phyloP scores from a whole-genome alignment of 805 yeast species.

The Huiozyma naganishii region DNA sequence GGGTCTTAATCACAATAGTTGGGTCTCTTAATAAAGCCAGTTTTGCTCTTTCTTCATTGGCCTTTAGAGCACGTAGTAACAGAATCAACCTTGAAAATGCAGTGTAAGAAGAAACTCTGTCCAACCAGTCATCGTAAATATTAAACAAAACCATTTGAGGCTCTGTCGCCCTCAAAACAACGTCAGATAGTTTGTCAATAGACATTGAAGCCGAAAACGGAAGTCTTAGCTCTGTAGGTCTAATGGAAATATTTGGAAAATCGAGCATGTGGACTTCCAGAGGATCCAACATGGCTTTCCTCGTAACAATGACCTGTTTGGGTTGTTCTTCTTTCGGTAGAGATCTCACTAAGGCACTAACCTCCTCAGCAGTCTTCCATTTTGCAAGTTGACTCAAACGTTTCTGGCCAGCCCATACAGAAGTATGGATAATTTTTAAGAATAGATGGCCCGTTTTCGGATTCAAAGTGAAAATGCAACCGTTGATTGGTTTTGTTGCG shows the following conservation, averaged over 20 bases:
- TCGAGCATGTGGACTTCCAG: conserved; percentile 94
- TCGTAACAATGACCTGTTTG: conserved; percentile 76
- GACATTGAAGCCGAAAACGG: conserved; percentile 85
- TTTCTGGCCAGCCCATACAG: conserved; percentile 96
- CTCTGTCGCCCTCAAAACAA: conserved; percentile 78
- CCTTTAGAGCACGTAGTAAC: conserved; percentile 70
- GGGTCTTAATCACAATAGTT: conserved; percentile 54
- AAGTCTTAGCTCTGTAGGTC: conserved; percentile 79
- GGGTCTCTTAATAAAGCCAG: conserved; percentile 67
- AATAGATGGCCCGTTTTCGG: conserved; percentile 88
- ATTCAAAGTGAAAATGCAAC: conserved; percentile 80
- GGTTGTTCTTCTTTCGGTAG: conserved; percentile 93
- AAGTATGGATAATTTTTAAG: conserved; percentile 80
- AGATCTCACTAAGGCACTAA: conserved; percentile 80
- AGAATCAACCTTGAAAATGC: conserved; percentile 85
- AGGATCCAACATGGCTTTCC: conserved; percentile 90
- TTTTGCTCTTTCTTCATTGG: conserved; percentile 68
- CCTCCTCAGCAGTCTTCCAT: conserved; percentile 98
- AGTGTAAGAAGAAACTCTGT: conserved; percentile 72
- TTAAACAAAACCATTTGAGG: conserved; percentile 89
- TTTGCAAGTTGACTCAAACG: conserved; percentile 87
- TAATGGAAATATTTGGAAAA: conserved; percentile 81
- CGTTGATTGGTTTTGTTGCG: conserved; percentile 87
- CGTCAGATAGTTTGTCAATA: conserved; percentile 66
- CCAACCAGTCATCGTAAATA: conserved; percentile 90